These are phyloP conservation scores for Starmerella bacillaris DNA, from an alignment of 805 yeast species.

Conservation along the genomic window DNA sequence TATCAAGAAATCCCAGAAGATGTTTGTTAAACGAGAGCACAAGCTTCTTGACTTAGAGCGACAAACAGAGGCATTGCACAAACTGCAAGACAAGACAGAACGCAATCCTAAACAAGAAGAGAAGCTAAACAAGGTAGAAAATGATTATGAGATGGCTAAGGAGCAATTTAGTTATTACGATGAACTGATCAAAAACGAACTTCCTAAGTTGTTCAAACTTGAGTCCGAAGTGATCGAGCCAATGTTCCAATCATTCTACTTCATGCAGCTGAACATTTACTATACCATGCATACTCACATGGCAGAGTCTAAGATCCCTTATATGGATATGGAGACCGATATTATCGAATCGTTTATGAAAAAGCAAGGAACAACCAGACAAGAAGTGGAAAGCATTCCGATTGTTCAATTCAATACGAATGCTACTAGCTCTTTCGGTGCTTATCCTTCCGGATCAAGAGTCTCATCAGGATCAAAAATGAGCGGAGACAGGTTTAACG, in stretches of 20 bases:
- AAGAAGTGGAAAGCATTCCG: conserved; percentile 74
- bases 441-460: background rate
- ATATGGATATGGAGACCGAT: conserved; percentile 73
- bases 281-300: conserved; percentile 78
- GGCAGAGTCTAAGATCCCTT: conserved; percentile 94
- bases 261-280: conserved; percentile 93
- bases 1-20: conserved; percentile 67
- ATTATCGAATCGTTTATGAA: conserved; percentile 58
- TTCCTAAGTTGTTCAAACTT: conserved; percentile 71
- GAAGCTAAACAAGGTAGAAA: conserved; percentile 71
- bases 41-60: conserved; percentile 89
- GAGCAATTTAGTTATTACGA: conserved; percentile 94
- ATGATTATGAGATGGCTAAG: conserved; percentile 74
- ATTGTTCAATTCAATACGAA: conserved; percentile 11
- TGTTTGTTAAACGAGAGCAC: conserved; percentile 90
- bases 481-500: background rate
- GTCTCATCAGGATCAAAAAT: too few species aligned
- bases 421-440: background rate
- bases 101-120: conserved; percentile 81
- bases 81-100: conserved; percentile 67
- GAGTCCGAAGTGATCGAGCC: conserved; percentile 90
- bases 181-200: conserved; percentile 77
- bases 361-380: conserved; percentile 84
- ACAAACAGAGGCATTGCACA: conserved; percentile 48
- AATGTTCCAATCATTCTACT: conserved; percentile 80